Percentiles rank a stretch among this genome's conserved stretches.
phyloP scores from a whole-genome alignment of 495 filamentous ascomycete genomes.

The Talaromyces nanjingensis region DNA sequence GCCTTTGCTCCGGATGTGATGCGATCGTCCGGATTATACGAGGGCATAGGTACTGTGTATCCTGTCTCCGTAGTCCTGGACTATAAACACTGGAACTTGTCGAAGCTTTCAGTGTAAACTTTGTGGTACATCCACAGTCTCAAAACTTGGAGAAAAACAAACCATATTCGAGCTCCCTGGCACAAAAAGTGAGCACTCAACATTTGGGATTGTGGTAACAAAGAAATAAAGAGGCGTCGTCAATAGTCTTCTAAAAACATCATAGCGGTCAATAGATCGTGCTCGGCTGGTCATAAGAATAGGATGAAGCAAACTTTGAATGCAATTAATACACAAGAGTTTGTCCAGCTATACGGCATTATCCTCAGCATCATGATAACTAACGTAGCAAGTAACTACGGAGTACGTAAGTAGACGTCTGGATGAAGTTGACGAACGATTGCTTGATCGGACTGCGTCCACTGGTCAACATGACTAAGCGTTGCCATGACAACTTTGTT shows the following conservation, averaged over 20 bases:
- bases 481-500: neutral
- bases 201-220: neutral
- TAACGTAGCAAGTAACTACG: too few species aligned
- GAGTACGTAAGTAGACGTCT: neutral
- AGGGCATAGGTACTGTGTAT: neutral
- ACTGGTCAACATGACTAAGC: conserved; percentile 7
- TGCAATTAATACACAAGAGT: neutral
- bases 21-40: neutral
- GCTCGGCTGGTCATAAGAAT: neutral
- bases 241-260: neutral
- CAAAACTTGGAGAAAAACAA: neutral
- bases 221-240: neutral
- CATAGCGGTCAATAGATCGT: neutral
- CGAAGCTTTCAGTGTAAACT: neutral
- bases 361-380: too few species aligned
- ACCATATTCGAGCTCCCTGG: neutral
- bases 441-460: neutral
- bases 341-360: neutral
- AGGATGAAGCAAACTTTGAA: neutral
- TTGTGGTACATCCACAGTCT: neutral
- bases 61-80: neutral
- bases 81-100: too few species aligned
- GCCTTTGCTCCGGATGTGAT: neutral
- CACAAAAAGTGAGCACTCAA: neutral
- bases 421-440: neutral